Evolutionary conservation across 139 green algal species (phyloP), one percentile per base, ranked within the genome.

Genomic region (Auxenochlorella pyrenoidosa): DNA sequence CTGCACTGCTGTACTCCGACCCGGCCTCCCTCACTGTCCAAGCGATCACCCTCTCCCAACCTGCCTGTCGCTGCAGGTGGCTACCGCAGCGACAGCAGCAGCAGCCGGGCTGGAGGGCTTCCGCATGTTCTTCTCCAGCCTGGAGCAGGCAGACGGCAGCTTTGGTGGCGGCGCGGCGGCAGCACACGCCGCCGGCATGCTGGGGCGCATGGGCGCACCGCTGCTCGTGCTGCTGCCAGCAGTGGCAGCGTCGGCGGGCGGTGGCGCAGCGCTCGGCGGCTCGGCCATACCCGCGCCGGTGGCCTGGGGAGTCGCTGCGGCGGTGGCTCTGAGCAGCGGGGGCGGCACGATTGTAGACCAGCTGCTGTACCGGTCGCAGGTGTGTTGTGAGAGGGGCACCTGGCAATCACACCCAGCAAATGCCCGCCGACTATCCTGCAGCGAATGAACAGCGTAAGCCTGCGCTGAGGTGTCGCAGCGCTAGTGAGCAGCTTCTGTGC

Each of bases 21-120:
- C n/a, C n/a, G n/a, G n/a, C n/a, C n/a, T n/a, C n/a, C n/a, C n/a
- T n/a, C n/a, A n/a, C n/a, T n/a, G n/a, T n/a, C n/a, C n/a, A n/a
- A n/a, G n/a, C n/a, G n/a, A n/a, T n/a, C n/a, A n/a, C n/a, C n/a
- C n/a, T n/a, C n/a, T n/a, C n/a, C n/a, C n/a, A n/a, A n/a, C n/a
- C n/a, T n/a, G n/a, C 40, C 28, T 58, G 28, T 13, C 26, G 38
- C 13, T 54, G 72, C 51, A 94, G 38, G 95, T 99, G n/a, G 97
- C 97, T 18, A 98, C 95, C 2, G 94, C 93, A 8, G 95, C 95
- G 26, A 99, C 97, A 0, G 75, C 97, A 13, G 95, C 97, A 1
- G 97, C 98, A 0, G 97, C 95, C 2, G 93, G 92, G 77, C 92
- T 99, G 89, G 95, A 99, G 83, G 93, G 86, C 6, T 88, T 99